Evolutionary conservation across 495 filamentous ascomycete species (phyloP), one percentile per base, ranked within the genome.

Genomic region (Penicillium arizonense): DNA sequence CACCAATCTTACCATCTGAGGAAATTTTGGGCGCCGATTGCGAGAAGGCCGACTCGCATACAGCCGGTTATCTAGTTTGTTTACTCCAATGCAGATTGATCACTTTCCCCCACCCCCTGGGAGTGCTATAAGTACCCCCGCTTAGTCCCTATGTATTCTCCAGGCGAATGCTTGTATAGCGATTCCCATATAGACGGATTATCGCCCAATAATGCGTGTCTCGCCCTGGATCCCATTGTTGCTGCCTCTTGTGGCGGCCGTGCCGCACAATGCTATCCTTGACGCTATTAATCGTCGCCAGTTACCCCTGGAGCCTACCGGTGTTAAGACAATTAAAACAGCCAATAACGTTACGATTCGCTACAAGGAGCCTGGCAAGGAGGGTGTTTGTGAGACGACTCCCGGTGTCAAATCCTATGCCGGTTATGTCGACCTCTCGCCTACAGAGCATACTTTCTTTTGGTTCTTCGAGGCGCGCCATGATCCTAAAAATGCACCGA

Each of bases 321-420:
- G 70, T 12, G 77, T 86, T 20, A 82, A 75, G 50, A 80, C 80
- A 4, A 79, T 86, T 43, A 76, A 72, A 21, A 82, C 84, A 0
- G 80, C 83, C 10, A 78, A 77, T 44, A 80, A 80, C 47, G 75
- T 74, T 50, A 74, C 71, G 7, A 72, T 74, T 50, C 63, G 71
- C 6, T 74, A 74, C 47, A 74, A 74, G 43, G 71, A 74, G 41
- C 74, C 53, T 52, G 71, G 71, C 8, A 70, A 63, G 33, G 64
- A 68, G 39, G 71, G 70, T 4, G 68, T 80, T 30, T 79, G 76
- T 50, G 76, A 79, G 59, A 79, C 76, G 0, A 78, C 75, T 4
- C 71, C 72, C 2, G 73, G 74, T 9, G 76, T 79, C 33, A 75
- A 71, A 14, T 76, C 74, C 11, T 79, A 77, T 55, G 57, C 73